Evolutionary conservation across 768 basidiomycete species (phyloP), one percentile per base, ranked within the genome.

Genomic region (Serendipita indica): DNA sequence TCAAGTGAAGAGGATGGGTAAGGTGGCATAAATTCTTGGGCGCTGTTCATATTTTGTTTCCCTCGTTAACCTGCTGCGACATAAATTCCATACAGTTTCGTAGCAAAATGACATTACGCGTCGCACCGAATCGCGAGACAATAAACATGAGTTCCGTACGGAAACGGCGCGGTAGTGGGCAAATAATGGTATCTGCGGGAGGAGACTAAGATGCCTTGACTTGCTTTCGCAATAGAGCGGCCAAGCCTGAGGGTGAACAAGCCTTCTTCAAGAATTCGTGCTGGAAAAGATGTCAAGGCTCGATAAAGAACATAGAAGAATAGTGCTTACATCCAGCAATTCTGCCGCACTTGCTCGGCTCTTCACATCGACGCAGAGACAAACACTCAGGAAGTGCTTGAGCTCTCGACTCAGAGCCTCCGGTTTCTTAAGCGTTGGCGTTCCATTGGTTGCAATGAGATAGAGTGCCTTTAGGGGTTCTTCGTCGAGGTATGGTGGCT

Each of bases 331-430:
- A 72, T 85, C 81, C 2, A 94, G 72, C 62, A 93, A 69, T 73
- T 93, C 90, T 61, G 79, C 80, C 2, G 73, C 90, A 2, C 89
- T 94, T 52, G 93, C 93, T 37, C 94, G 77, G 67, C 89, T 93
- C 65, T 82, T 79, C 54, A 97, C 94, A 69, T 99, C 96, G 27
- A 98, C 96, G 66, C 94, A 98, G 18, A 98, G 70, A 72, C 96
- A 98, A n/a, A 96, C 93, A 58, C 91, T 93, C 65, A 99, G 73
- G 74, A 98, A 99, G 65, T 83, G 82, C 75, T 99, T 99, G 60
- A 99, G 76, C 70, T 97, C 94, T 66, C 81, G 77, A 66, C 89
- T 92, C 54, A 98, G 75, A 57, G 81, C 79, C 69, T 98, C 94
- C 0, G 96, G 92, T 66, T 87, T 89, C 79, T 97, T 98, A 68